phyloP scores from a whole-genome alignment of 768 basidiomycete species.

The Calocera viscosa region DNA sequence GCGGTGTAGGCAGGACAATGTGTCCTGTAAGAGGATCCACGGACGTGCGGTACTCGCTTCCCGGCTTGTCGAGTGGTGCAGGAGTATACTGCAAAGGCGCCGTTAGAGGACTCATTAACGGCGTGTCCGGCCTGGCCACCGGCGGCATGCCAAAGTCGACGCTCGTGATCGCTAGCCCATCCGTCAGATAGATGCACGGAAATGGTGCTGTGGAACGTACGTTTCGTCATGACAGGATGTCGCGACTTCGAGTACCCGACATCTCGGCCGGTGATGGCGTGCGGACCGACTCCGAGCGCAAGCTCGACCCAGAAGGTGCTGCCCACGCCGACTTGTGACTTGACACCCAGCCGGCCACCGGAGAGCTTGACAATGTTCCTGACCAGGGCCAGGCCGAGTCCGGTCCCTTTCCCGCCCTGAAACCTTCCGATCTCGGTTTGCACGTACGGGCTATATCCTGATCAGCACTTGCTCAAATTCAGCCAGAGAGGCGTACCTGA shows the following conservation, averaged over 20 bases:
- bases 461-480: not conserved
- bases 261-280: conserved; percentile 10
- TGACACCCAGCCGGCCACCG: conserved; percentile 33
- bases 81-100: not conserved
- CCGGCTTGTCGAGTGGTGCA: not conserved
- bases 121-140: not conserved
- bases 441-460: conserved; percentile 19
- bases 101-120: not conserved
- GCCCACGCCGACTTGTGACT: conserved; percentile 37
- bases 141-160: not conserved
- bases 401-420: conserved; percentile 36
- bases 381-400: conserved; percentile 33
- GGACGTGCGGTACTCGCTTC: not conserved
- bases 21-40: not conserved
- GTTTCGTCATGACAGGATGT: too few relatives aligned
- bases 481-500: conserved; percentile 11
- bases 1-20: not conserved
- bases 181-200: not conserved
- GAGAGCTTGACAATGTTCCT: conserved; percentile 33
- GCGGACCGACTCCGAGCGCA: conserved; percentile 23
- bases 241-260: not conserved
- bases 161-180: not conserved
- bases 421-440: conserved; percentile 35
- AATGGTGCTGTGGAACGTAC: too few relatives aligned
- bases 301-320: conserved; percentile 85